Base-by-base conservation (phyloP, 139 green algal species). In the Chlorella sp. region DNA sequence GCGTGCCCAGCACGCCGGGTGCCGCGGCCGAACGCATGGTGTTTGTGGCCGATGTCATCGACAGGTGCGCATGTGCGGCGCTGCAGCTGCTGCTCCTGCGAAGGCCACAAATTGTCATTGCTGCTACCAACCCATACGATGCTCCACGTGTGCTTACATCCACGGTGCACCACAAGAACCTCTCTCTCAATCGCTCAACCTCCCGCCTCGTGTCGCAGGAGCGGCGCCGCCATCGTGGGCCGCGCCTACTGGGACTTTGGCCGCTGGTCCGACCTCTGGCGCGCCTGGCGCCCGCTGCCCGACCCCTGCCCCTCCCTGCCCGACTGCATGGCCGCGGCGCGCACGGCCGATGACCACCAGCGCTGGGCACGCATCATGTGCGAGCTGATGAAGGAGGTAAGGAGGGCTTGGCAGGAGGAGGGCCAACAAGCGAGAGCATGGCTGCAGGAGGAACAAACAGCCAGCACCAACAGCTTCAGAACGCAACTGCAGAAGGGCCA, bases 181-280 rank as follows among this genome's bases (percentile, higher is more conserved):
- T 58, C 48, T 58, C 17, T 15, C 48, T 15, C 17, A n/a, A 19
- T 15, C 19, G 48, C 17, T n/a, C 48, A 58, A 19, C 48, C 17
- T 58, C 48, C 48, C 48, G 48, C 48, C 48, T 15, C 48, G 15
- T 19, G 15, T 15, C 53, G 62, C 67, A 67, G 61, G 50, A 69
- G 67, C 21, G 83, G 87, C 0, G 33, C 15, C 55, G 74, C 82
- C 67, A 77, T 88, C 15, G 73, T 58, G 19, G 53, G 23, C 0
- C 55, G 38, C 46, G 87, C 80, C 65, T 95, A 87, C 73, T 96
- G 92, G 91, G 93, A 98, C 80, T 94, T 91, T 80, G 90, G 91
- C 2, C 84, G 87, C 41, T 96, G 88, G 87, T 89, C 82, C 8
- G 91, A 96, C 74, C 67, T 93, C 42, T 91, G 83, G 79, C 63